Conservation (phyloP, 2,329 filamentous ascomycete species). For the Aspergillus ochraceoroseus region DNA sequence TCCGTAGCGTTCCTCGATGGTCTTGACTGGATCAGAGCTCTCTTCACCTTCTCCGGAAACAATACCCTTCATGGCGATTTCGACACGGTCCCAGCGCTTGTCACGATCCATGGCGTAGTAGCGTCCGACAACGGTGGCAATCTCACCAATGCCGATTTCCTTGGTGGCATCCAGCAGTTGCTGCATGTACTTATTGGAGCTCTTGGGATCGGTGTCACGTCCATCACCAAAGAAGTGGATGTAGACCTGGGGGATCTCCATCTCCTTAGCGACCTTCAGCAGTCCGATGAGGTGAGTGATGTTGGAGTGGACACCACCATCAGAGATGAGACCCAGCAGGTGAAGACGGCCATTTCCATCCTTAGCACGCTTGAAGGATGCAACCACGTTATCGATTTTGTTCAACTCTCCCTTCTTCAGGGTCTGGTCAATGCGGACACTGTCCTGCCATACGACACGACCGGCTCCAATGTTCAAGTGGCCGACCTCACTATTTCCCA, state of each 20-base stretch:
- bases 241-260: conserved; percentile 82
- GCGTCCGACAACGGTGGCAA: conserved; percentile 88
- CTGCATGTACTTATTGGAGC: conserved; percentile 79
- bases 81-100: conserved; percentile 96
- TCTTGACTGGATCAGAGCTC: conserved; percentile 75
- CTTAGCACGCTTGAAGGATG: conserved; percentile 73
- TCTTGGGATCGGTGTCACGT: conserved; percentile 96
- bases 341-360: conserved; percentile 88
- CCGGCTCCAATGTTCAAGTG: conserved; percentile 98
- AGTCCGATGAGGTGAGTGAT: conserved; percentile 88
- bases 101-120: conserved; percentile 99
- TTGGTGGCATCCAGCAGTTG: conserved; percentile 73
- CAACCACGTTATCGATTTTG: conserved; percentile 70
- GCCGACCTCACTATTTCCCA: conserved; percentile 98
- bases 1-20: conserved; percentile 81
- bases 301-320: conserved; percentile 95
- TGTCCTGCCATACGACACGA: conserved; percentile 96
- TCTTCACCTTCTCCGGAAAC: conserved; percentile 81
- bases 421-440: conserved; percentile 90
- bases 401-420: conserved; percentile 80
- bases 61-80: conserved; percentile 82
- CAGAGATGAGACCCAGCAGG: conserved; percentile 83
- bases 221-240: conserved; percentile 99
- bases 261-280: conserved; percentile 82
- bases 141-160: conserved; percentile 78